Evolutionary conservation across 2,329 filamentous ascomycete species (phyloP).

Genomic region (Truncatella angustata): DNA sequence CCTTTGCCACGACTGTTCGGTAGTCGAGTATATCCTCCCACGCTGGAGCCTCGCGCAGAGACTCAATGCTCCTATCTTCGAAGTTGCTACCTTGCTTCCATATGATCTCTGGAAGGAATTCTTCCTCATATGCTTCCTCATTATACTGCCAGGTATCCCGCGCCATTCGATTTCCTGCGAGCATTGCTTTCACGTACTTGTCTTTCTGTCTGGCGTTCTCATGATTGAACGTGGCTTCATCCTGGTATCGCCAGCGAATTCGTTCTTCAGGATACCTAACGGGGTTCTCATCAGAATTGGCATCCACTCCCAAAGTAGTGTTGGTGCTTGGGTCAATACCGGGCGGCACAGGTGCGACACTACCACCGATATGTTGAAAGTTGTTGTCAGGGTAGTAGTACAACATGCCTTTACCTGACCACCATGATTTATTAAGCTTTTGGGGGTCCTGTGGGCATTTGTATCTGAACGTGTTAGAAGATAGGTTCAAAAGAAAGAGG

Average conservation of each 20-base stretch:
- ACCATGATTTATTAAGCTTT: not conserved
- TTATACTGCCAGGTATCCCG: not conserved
- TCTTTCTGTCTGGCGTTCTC: not conserved
- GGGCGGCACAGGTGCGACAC: not conserved
- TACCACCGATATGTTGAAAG: not conserved
- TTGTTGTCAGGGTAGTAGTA: not conserved
- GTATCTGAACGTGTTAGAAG: not conserved
- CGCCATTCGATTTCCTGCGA: not conserved
- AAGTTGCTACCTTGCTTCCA: not conserved
- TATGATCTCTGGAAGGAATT: not conserved
- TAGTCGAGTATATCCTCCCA: constrained; percentile 24
- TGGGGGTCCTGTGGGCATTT: not conserved
- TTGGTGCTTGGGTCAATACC: not conserved
- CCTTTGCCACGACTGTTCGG: constrained; percentile 16
- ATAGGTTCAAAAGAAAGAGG: not conserved
- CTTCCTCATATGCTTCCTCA: not conserved
- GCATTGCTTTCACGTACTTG: constrained; percentile 3
- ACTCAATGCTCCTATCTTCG: not conserved
- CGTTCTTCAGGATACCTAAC: constrained; percentile 27
- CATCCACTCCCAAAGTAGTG: not conserved
- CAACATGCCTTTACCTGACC: constrained; percentile 1
- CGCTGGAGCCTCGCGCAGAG: constrained; percentile 17
- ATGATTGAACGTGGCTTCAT: not conserved
- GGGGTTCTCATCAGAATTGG: constrained; percentile 19
- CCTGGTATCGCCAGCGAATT: constrained; percentile 25